Base-by-base conservation (phyloP, 768 basidiomycete genomes). In the Calocybe cyanea region DNA sequence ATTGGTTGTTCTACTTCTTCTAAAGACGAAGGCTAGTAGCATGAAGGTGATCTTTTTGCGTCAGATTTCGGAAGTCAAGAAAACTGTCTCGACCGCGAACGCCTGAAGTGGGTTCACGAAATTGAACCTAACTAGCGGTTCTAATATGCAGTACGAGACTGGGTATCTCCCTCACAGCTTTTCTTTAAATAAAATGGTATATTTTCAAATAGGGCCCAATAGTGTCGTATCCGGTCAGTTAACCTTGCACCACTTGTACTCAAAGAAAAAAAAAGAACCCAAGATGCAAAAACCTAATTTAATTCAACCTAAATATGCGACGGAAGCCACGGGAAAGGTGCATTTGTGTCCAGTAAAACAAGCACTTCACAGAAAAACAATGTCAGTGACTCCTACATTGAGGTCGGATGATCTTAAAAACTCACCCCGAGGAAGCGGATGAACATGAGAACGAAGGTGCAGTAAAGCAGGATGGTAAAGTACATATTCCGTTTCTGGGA, bases 371-470 rank as follows among this genome's bases (percentile, higher is more conserved):
- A 25, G 4, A 35, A 35, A n/a, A 35, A n/a, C 17, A n/a, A 2
- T n/a, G 10, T 55, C 46, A 50, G 32, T 32, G n/a, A 24, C 31
- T 19, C 18, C 5, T 30, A 7, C 10, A 13, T 37, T 3, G 13
- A 31, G 6, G n/a, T n/a, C n/a, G n/a, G n/a, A n/a, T n/a, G n/a
- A n/a, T n/a, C 15, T 20, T 31, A 39, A 10, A 36, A 18, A 71
- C 82, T 55, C 55, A 83, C 81, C 53, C 82, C 83, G 31, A 58
- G 14, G 62, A 84, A 83, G 55, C 82, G 76, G 51, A 83, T 70
- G 42, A 71, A 56, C 19, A 81, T 69, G 18, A 84, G 70, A 10
- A 49, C 66, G 52, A 83, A 83, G 7, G 82, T 84, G 33, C 78
- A 72, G 63, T 76, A 84, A 45, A 84, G 67, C 52, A 84, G 73